phyloP scores from a whole-genome alignment of 805 yeast genomes.

The Saccharomyces paradoxus region DNA sequence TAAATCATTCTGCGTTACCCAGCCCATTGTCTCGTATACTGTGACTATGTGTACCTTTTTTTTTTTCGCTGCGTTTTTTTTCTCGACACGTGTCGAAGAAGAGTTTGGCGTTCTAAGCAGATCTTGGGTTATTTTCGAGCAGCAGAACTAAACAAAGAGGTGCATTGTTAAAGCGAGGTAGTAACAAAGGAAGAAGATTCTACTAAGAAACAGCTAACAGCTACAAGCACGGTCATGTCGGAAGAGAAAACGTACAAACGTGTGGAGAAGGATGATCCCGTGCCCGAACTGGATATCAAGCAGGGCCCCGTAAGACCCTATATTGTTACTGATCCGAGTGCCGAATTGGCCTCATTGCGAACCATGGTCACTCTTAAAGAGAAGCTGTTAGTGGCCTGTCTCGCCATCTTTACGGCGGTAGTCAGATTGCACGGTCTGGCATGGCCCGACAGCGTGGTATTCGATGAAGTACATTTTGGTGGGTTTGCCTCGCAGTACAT shows the following conservation, averaged over 20 bases:
- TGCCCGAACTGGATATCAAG: constrained; percentile 39
- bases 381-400: constrained; percentile 32
- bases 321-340: constrained; percentile 44
- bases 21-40: neutral
- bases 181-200: neutral
- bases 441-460: constrained; percentile 74
- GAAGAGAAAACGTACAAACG: neutral
- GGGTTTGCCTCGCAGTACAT: constrained; percentile 87
- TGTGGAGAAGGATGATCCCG: constrained; percentile 25
- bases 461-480: constrained; percentile 93
- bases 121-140: neutral
- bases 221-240: neutral
- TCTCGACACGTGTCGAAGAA: neutral
- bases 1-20: neutral
- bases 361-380: constrained; percentile 34
- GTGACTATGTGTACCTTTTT: neutral
- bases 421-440: constrained; percentile 57
- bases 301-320: constrained; percentile 50
- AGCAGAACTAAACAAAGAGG: neutral
- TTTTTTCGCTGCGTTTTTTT: neutral
- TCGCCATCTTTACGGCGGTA: constrained; percentile 43
- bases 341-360: constrained; percentile 35
- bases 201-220: neutral
- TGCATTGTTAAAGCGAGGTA: neutral
- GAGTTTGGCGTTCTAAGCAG: neutral